Evolutionary conservation across 1,284 basidiomycete genomes (phyloP).

Genomic region (Lentinula novae-zelandiae): DNA sequence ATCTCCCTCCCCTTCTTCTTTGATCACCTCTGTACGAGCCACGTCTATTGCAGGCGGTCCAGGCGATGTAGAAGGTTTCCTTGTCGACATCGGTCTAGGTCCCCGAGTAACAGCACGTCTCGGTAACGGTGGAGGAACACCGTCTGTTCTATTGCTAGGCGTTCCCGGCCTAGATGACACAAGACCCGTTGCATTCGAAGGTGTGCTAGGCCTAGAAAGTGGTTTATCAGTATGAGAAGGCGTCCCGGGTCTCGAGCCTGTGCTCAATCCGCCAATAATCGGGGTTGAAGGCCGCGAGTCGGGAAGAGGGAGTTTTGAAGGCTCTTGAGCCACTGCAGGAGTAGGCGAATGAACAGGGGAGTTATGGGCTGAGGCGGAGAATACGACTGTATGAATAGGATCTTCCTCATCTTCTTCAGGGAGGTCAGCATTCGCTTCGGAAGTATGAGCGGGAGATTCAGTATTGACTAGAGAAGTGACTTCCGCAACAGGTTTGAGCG

Average conservation of each 20-base stretch:
- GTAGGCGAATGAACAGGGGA: constrained; percentile 10
- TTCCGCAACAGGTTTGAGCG: background rate
- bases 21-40: constrained; percentile 5
- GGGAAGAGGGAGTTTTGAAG: constrained; percentile 36
- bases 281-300: constrained; percentile 43
- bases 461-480: background rate
- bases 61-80: constrained; percentile 9
- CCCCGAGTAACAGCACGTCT: constrained; percentile 45
- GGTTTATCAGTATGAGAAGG: constrained; percentile 27
- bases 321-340: constrained; percentile 1
- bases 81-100: constrained; percentile 16
- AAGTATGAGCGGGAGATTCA: background rate
- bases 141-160: constrained; percentile 15
- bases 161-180: background rate
- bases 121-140: constrained; percentile 52
- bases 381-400: background rate
- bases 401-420: background rate
- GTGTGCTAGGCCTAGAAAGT: background rate
- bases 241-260: background rate
- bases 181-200: too few species aligned
- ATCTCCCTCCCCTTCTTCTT: background rate
- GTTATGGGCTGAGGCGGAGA: constrained; percentile 13
- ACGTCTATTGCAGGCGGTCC: constrained; percentile 18
- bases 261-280: constrained; percentile 15
- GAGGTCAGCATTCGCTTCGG: background rate